Conservation (phyloP, 2,329 filamentous ascomycete genomes). For the Alternaria atra region DNA sequence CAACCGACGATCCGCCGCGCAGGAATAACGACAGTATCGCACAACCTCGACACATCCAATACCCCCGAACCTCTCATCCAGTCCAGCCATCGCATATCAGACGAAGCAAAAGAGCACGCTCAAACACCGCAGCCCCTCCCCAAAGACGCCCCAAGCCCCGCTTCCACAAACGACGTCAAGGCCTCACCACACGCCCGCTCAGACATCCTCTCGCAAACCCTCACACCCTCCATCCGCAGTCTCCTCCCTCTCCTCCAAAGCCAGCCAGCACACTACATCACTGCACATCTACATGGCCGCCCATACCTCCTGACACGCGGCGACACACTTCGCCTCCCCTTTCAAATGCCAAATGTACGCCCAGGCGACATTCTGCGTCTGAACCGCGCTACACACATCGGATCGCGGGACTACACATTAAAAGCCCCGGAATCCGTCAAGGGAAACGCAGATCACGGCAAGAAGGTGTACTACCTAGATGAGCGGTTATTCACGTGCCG, state of each 20-base stretch:
- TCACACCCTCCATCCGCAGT: slow-evolving; percentile 66
- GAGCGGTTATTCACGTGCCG: slow-evolving; percentile 85
- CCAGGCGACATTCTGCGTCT: slow-evolving; percentile 88
- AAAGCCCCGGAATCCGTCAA: slow-evolving; percentile 59
- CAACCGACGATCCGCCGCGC: slow-evolving; percentile 63
- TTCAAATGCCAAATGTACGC: slow-evolving; percentile 58
- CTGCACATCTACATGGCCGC: slow-evolving; percentile 78
- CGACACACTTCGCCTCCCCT: slow-evolving; percentile 60
- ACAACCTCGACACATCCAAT: slow-evolving; percentile 50
- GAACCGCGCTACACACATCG: slow-evolving; percentile 82
- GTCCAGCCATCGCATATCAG: slow-evolving; percentile 53
- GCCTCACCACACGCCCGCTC: slow-evolving; percentile 32
- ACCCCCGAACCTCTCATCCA: slow-evolving; percentile 57
- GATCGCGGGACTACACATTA: slow-evolving; percentile 89
- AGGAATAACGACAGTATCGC: slow-evolving; percentile 54
- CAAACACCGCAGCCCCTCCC: slow-evolving; percentile 26
- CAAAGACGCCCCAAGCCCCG: slow-evolving; percentile 22
- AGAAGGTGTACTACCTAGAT: slow-evolving; percentile 72
- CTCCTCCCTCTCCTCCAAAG: slow-evolving; percentile 76
- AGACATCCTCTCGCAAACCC: slow-evolving; percentile 42
- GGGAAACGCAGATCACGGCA: slow-evolving; percentile 41
- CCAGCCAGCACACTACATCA: slow-evolving; percentile 81
- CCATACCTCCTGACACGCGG: slow-evolving; percentile 78
- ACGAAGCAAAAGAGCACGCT: slow-evolving; percentile 35
- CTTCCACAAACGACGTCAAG: slow-evolving; percentile 25